Evolutionary conservation across 768 basidiomycete genomes (phyloP), one percentile per base, ranked within the genome.

Genomic region (Serpula lacrymans): DNA sequence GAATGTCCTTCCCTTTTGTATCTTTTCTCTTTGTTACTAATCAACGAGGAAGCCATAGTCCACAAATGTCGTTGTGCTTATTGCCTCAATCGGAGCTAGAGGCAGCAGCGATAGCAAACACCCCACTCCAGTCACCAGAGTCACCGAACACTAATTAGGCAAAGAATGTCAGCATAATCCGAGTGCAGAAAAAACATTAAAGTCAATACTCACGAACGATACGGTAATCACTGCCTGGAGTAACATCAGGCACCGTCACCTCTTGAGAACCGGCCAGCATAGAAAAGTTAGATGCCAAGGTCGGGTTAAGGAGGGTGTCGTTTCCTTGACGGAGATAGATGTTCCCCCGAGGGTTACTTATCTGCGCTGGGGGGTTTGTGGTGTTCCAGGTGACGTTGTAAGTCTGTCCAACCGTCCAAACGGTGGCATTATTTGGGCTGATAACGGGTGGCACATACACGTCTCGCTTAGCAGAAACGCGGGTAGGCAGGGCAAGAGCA

Each of bases 341-440:
- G 41, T 34, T 20, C 23, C 77, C 77, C 3, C 42, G 23, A 28
- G 53, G 51, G 51, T 78, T 78, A 16, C 77, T 78, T 47, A 79
- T 72, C 41, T 77, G 53, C 4, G 43, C 41, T 1, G 77, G 77
- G 21, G 63, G 41, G 39, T 55, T 47, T 14, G 70, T 63, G 6
- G 55, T 62, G 44, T 76, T 57, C 77, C 77, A 79, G 28, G 63
- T 65, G 43, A 79, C 74, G 36, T 54, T 62, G 42, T 65, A 67
- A 4, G 43, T 55, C 13, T 52, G 20, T 4, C 74, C 74, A 11
- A 61, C 62, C 18, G 45, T 48, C 76, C 77, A 79, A 26, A 65
- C 52, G 13, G 63, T 59, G 14, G 48, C 55, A 2, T 51, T 49
- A 13, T 43, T 18, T 1, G 77, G 77, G 27, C 51, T 64, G 16